Conservation (phyloP, 495 filamentous ascomycete species). For the Oidiodendron maius region DNA sequence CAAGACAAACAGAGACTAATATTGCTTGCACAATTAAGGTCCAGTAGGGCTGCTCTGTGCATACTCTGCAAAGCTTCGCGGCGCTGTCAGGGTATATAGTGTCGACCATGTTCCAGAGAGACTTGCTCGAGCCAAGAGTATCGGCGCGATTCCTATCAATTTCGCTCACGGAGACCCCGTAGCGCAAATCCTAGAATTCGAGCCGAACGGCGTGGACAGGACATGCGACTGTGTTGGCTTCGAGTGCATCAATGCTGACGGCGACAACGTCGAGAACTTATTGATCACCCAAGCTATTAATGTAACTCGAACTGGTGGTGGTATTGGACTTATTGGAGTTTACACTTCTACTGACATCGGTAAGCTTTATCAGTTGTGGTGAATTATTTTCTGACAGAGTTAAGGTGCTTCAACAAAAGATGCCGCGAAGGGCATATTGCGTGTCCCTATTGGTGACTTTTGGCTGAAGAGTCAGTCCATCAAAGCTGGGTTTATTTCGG, state of each 20-base stretch:
- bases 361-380: no score
- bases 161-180: constrained; percentile 23
- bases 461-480: neutral
- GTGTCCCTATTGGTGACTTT: neutral
- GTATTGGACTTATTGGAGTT: constrained; percentile 34
- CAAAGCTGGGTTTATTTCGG: neutral
- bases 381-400: no score
- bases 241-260: constrained; percentile 40
- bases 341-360: constrained; percentile 25
- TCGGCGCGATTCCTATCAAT: constrained; percentile 28
- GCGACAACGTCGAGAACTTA: constrained; percentile 35
- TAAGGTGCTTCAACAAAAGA: no score
- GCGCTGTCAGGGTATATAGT: constrained; percentile 46
- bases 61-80: constrained; percentile 46
- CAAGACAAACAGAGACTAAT: no score
- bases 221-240: constrained; percentile 50
- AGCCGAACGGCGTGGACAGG: constrained; percentile 45
- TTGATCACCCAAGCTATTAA: constrained; percentile 42
- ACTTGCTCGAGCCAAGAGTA: constrained; percentile 43
- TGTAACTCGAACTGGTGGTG: constrained; percentile 40
- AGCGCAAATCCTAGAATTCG: constrained; percentile 28
- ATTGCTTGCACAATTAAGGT: no score
- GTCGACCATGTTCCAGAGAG: constrained; percentile 50
- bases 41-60: constrained; percentile 55
- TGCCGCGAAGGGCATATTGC: neutral